These are phyloP conservation scores for Neoboletus magnificus DNA, from an alignment of 768 basidiomycete species.

Conservation along the genomic window DNA sequence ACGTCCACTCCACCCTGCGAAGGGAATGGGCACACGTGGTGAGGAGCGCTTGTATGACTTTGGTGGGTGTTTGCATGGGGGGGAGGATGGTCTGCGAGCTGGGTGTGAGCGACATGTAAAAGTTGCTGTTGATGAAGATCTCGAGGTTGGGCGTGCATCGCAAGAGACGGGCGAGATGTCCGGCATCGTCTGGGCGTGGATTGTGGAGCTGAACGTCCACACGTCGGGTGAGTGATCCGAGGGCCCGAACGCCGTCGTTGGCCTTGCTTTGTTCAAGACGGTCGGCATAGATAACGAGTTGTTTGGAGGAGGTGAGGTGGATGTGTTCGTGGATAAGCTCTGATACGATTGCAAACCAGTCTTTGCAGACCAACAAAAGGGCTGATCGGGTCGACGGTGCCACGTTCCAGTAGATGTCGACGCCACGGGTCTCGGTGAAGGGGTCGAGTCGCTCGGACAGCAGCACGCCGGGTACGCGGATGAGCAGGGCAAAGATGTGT, in stretches of 20 bases:
- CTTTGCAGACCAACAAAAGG: slow-evolving; percentile 36
- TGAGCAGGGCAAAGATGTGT: slow-evolving; percentile 35
- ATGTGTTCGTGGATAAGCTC: slow-evolving; percentile 43
- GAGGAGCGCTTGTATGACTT: slow-evolving; percentile 35
- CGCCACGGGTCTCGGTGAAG: slow-evolving; percentile 34
- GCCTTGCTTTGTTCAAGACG: slow-evolving; percentile 32
- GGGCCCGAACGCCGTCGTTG: slow-evolving; percentile 19
- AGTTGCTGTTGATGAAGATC: slow-evolving; percentile 42
- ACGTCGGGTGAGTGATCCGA: slow-evolving; percentile 40
- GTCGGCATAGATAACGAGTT: slow-evolving; percentile 34
- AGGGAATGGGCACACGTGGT: slow-evolving; percentile 34
- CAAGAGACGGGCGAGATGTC: slow-evolving; percentile 36
- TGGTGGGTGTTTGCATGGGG: slow-evolving; percentile 26
- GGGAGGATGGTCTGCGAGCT: slow-evolving; percentile 20
- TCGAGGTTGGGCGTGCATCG: slow-evolving; percentile 42
- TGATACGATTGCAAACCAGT: slow-evolving; percentile 36
- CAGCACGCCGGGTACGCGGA: slow-evolving; percentile 34
- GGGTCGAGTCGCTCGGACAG: slow-evolving; percentile 38
- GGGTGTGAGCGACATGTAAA: slow-evolving; percentile 23
- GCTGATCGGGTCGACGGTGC: slow-evolving; percentile 26
- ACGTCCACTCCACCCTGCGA: slow-evolving; percentile 44
- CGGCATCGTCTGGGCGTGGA: slow-evolving; percentile 18
- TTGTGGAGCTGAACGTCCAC: slow-evolving; percentile 42
- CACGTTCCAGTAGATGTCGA: slow-evolving; percentile 32
- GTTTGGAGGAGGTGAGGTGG: slow-evolving; percentile 34